Conservation (phyloP, 768 basidiomycete species). For the Xerocomus potaroensis region DNA sequence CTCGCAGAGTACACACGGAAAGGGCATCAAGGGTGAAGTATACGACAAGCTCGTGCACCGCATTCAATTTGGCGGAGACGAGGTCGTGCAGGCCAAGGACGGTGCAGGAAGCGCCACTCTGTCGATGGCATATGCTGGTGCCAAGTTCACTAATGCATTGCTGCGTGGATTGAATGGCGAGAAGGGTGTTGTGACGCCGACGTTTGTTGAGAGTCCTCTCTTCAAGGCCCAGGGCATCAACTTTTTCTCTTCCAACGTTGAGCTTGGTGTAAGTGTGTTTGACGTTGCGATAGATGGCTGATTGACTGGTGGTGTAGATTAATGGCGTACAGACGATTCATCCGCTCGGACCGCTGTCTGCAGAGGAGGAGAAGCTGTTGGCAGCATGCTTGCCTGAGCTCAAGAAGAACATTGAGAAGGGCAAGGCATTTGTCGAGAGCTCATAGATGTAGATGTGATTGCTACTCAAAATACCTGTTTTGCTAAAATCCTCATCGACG, state of each 20-base stretch:
- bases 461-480: conserved; percentile 19
- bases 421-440: conserved; percentile 65
- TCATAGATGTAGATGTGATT: conserved; percentile 25
- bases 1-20: conserved; percentile 72
- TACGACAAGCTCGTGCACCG: conserved; percentile 81
- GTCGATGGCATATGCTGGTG: conserved; percentile 76
- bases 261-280: conserved; percentile 71
- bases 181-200: conserved; percentile 68
- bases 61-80: conserved; percentile 97
- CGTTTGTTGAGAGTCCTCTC: conserved; percentile 87
- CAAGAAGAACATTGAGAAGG: conserved; percentile 98
- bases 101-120: conserved; percentile 73
- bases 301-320: conserved; percentile 36
- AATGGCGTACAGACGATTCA: conserved; percentile 94
- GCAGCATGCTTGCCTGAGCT: conserved; percentile 87
- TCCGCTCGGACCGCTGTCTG: conserved; percentile 72
- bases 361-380: conserved; percentile 82
- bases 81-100: conserved; percentile 98
- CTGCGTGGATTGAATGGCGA: conserved; percentile 64
- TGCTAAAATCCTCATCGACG: conserved; percentile 29
- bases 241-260: conserved; percentile 93
- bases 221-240: conserved; percentile 82
- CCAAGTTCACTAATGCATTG: conserved; percentile 60
- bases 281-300: neutral
- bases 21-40: conserved; percentile 67